A percentile compares a stretch with the other conserved stretches of the same genome.
Evolutionary conservation across 179 eudicot genomes (phyloP).

Genomic region (Heliamphora pulchella): DNA sequence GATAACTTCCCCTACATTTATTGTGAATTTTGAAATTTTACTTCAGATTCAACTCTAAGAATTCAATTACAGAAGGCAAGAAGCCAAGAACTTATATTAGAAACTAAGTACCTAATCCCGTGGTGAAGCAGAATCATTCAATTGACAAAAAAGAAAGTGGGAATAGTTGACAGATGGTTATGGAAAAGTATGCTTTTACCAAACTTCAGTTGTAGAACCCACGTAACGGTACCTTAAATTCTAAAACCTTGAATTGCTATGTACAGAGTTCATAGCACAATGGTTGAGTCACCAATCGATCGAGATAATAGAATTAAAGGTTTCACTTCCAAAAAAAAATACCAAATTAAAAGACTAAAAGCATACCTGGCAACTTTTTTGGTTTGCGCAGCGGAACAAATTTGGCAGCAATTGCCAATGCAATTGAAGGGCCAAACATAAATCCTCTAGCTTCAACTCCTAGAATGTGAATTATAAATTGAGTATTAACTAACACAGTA

Average conservation of each 20-base stretch:
- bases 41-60: neutral
- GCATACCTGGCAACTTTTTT: constrained; percentile 42
- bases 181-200: neutral
- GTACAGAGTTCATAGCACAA: neutral
- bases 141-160: neutral
- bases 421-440: constrained; percentile 49
- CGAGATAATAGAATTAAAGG: neutral
- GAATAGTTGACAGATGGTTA: neutral
- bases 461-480: constrained; percentile 13
- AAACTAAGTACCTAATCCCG: neutral
- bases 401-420: constrained; percentile 52
- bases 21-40: neutral
- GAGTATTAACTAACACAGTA: neutral
- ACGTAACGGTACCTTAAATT: neutral
- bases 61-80: neutral
- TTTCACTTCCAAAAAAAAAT: neutral
- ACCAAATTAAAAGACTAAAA: neutral
- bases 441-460: constrained; percentile 66
- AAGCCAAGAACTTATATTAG: neutral
- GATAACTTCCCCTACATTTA: constrained; percentile 38
- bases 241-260: neutral
- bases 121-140: neutral
- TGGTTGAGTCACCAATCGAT: neutral
- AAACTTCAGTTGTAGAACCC: neutral
- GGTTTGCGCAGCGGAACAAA: constrained; percentile 54